Evolutionary conservation across 768 basidiomycete species (phyloP), one percentile per base, ranked within the genome.

Genomic region (Lactarius hatsudake): DNA sequence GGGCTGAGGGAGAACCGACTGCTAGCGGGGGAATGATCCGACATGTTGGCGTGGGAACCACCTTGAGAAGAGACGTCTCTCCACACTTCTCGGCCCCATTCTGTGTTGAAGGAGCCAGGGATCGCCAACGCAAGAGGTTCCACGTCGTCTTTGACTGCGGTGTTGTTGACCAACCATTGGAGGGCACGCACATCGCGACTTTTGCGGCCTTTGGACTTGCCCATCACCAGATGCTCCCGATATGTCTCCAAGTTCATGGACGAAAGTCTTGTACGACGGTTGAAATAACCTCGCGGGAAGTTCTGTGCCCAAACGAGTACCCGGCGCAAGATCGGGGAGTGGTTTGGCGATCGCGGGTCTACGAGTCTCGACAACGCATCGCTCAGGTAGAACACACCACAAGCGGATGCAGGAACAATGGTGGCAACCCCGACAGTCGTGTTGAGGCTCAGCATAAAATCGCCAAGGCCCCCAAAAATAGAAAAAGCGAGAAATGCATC

Each of bases 71-170:
- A 38, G n/a, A 58, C 59, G 4, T 5, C 38, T 42, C 34, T 55
- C 64, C 64, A 65, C 1, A 65, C 64, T 0, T 55, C 9, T 43
- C 0, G 20, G 5, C 64, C 58, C 59, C 64, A 65, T n/a, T 43
- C 8, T 10, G 30, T n/a, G 28, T 53, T 20, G 6, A 64, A 64
- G 5, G 58, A 59, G 7, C 48, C 58, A 13, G 63, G 38, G 15
- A 65, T 65, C 6, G 59, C 59, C 40, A 54, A 30, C 0, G 15
- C 30, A 6, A 65, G 60, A 1, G 28, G 3, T 17, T 65, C 51
- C n/a, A 40, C 12, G 2, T 59, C 58, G 51, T 20, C 32, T 6
- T n/a, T 51, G n/a, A 20, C 36, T 12, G 28, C 30, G 0, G 32
- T 40, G 13, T 18, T 53, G 13, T 59, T 28, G 15, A 53, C 13